Evolutionary conservation across 148 eudicot species (phyloP).

Genomic region (Simmondsia chinensis): DNA sequence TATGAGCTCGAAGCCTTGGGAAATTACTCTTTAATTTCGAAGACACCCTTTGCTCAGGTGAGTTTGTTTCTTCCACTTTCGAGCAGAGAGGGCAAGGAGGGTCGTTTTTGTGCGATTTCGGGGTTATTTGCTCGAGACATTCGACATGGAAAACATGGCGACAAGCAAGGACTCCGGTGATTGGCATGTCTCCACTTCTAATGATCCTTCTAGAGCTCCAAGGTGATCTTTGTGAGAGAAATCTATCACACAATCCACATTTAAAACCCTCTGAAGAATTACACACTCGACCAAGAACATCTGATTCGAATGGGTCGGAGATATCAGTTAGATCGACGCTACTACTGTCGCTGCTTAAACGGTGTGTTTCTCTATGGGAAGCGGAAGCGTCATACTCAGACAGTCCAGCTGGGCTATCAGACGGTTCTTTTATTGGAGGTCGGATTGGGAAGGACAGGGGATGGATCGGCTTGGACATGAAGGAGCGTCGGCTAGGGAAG

Average conservation of each 20-base stretch:
- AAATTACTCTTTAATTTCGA: slow-evolving; percentile 38
- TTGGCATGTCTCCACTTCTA: slow-evolving; percentile 82
- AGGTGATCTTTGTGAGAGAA: slow-evolving; percentile 89
- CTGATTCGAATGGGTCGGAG: slow-evolving; percentile 40
- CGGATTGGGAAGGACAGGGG: slow-evolving; percentile 64
- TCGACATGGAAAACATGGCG: slow-evolving; percentile 93
- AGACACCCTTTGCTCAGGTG: slow-evolving; percentile 34
- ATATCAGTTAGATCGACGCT: slow-evolving; percentile 54
- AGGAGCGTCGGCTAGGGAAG: slow-evolving; percentile 64
- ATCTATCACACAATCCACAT: slow-evolving; percentile 76
- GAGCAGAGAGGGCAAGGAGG: slow-evolving; percentile 91
- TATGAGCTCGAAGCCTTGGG: slow-evolving; percentile 38
- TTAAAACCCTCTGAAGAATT: slow-evolving; percentile 26
- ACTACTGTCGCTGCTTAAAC: slow-evolving; percentile 58
- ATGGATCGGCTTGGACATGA: slow-evolving; percentile 87
- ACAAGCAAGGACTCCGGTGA: slow-evolving; percentile 77
- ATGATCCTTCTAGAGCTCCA: slow-evolving; percentile 84
- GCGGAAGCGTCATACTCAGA: slow-evolving; percentile 28
- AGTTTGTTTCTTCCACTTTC: slow-evolving; percentile 36
- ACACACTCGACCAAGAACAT: slow-evolving; percentile 21
- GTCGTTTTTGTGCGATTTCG: slow-evolving; percentile 57
- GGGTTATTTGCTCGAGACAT: slow-evolving; percentile 83
- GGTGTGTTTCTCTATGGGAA: slow-evolving; percentile 37
- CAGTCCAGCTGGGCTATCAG: slow-evolving; percentile 16
- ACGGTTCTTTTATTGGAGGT: slow-evolving; percentile 29